Base-by-base conservation (phyloP, 2,329 filamentous ascomycete genomes). In the Exutisphaerella laricina region DNA sequence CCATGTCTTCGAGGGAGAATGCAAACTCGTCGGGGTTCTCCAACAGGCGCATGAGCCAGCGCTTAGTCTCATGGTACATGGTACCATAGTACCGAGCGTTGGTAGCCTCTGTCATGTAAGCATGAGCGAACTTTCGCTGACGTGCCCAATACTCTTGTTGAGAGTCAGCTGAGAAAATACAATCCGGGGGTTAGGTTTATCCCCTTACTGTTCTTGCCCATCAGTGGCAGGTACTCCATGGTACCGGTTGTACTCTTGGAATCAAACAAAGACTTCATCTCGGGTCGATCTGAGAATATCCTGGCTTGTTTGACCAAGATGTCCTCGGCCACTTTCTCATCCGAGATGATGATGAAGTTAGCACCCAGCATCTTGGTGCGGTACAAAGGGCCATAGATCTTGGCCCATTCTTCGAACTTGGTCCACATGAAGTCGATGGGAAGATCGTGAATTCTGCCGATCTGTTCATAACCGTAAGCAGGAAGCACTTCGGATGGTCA, bases 191-290 rank as follows among this genome's bases (percentile, higher is more conserved):
- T n/a, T n/a, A n/a, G n/a, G n/a, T 14, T 17, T 37, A 7, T n/a
- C 6, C 39, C 58, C 72, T 58, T 60, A 75, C 73, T 63, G 49
- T 77, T 77, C 58, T 69, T 72, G 35, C 74, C 73, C 73, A 77
- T 77, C 30, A 77, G 55, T 4, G 74, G 74, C 2, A 77, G 64
- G 44, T 77, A 77, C 44, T 75, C 73, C 73, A 74, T 75, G 1
- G 73, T 75, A 2, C 74, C 74, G 56, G 71, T 53, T 1, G 70
- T 71, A 49, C 71, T 75, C 59, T 78, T 77, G 0, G 73, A 71
- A 54, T 77, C 73, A 43, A 74, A 72, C 22, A 77, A 55, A 0
- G 72, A 75, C 45, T 66, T 66, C 36, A 77, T 68, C 41, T 65
- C 59, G n/a, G 72, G 62, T 21, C 73, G 63, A 50, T 77, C 73